These are phyloP conservation scores for Coprinopsis sp. DNA, from an alignment of 768 basidiomycete species.

Conservation along the genomic window DNA sequence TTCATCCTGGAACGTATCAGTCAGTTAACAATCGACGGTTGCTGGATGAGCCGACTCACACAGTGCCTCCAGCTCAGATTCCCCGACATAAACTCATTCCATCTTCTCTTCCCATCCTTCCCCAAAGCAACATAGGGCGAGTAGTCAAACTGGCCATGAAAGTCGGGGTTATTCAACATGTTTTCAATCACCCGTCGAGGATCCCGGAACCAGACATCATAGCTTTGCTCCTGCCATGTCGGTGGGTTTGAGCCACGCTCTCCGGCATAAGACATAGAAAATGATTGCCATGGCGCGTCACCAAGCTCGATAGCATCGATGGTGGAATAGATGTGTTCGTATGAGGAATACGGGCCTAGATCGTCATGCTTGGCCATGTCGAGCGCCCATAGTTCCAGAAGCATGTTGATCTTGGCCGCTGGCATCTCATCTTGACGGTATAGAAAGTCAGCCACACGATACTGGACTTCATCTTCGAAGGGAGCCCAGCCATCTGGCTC, in stretches of 20 bases:
- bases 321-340: constrained; percentile 24
- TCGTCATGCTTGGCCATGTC: constrained; percentile 8
- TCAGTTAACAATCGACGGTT: background rate
- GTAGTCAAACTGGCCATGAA: constrained; percentile 27
- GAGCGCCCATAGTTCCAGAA: constrained; percentile 22
- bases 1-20: constrained; percentile 9
- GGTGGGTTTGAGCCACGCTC: background rate
- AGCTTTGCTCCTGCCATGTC: background rate
- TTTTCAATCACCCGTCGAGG: constrained; percentile 20
- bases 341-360: constrained; percentile 26
- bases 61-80: constrained; percentile 31
- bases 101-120: constrained; percentile 16
- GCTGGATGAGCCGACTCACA: constrained; percentile 5
- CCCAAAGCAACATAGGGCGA: constrained; percentile 24
- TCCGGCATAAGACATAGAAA: constrained; percentile 25
- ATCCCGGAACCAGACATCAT: constrained; percentile 18
- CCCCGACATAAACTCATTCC: constrained; percentile 36
- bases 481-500: constrained; percentile 10
- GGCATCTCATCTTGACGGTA: constrained; percentile 17
- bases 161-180: constrained; percentile 29
- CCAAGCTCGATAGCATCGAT: constrained; percentile 33
- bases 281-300: constrained; percentile 33
- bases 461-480: constrained; percentile 10
- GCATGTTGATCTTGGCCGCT: constrained; percentile 17
- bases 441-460: constrained; percentile 17